Percentiles rank a stretch among this genome's conserved stretches.
Evolutionary conservation across 2,329 filamentous ascomycete species (phyloP).

Genomic region (Aureobasidium sp.): DNA sequence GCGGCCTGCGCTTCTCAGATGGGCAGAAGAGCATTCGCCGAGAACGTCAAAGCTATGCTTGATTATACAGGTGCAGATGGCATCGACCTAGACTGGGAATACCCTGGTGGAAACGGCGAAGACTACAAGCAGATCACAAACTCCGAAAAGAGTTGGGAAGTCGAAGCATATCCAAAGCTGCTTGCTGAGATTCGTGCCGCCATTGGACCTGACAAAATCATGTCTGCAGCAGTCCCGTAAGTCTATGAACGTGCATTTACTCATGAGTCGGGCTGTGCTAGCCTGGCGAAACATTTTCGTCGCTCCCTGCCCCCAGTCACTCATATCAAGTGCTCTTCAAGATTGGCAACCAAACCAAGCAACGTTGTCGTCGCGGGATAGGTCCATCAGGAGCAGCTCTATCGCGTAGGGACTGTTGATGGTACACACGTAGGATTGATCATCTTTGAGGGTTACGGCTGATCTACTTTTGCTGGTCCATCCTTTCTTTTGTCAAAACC

Average conservation of each 20-base stretch:
- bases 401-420: background rate
- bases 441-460: background rate
- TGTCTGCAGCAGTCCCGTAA: conserved; percentile 58
- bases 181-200: conserved; percentile 49
- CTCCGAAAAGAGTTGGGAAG: conserved; percentile 48
- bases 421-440: background rate
- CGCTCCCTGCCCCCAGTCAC: too few relatives aligned
- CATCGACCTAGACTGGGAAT: conserved; percentile 61
- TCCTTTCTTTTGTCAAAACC: background rate
- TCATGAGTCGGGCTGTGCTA: background rate
- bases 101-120: conserved; percentile 55
- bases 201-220: conserved; percentile 49
- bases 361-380: background rate
- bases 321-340: background rate
- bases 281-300: background rate
- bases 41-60: conserved; percentile 57
- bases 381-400: background rate
- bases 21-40: conserved; percentile 51
- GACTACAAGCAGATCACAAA: conserved; percentile 60
- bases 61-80: conserved; percentile 54
- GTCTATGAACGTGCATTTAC: background rate
- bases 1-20: conserved; percentile 43
- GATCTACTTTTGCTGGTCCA: background rate
- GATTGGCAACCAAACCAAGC: background rate
- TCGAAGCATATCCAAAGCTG: conserved; percentile 53